Evolutionary conservation across 2,329 filamentous ascomycete species (phyloP), one percentile per base, ranked within the genome.

Genomic region (Phialocephala sp.): DNA sequence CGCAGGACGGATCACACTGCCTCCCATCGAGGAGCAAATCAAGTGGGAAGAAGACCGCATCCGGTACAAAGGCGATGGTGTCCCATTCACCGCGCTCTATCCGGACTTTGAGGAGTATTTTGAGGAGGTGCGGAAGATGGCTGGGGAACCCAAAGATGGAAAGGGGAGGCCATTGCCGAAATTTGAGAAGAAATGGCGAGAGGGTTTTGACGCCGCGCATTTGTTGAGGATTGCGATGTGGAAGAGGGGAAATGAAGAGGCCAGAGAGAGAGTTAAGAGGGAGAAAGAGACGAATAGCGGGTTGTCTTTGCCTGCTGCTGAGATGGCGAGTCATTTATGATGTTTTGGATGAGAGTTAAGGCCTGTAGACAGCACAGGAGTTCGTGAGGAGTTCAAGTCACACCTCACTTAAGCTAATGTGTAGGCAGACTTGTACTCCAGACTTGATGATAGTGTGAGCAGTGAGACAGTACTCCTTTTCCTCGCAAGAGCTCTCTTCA

Each of bases 41-140:
- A 74, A 71, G 22, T 90, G 88, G 88, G 88, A 90, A 70, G 71
- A 73, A 1, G 82, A 87, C 2, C 78, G 87, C 0, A 82, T 90
- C 12, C 76, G 76, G 22, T 72, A 74, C 8, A 83, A 80, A 54
- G 87, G 87, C 0, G 87, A 90, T 66, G 85, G 87, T 0, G 76
- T 81, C 0, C 80, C 78, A 2, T 90, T 90, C 68, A 80, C 82
- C 0, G 78, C 86, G 1, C 75, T 90, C 11, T 84, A 83, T 65
- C 88, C 88, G 0, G 82, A 89, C 36, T 90, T 90, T 72, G 84
- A 88, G 68, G 82, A 85, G 15, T 90, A 90, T 71, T 90, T 91
- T 69, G 86, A 90, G 73, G 78, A 77, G 0, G 66, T 88, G 18
- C 79, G 86, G 36, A 68, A 65, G 20, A 68, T 88, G 27, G 83